phyloP scores from a whole-genome alignment of 2,329 filamentous ascomycete genomes.

The Ophiosphaerella narmari region DNA sequence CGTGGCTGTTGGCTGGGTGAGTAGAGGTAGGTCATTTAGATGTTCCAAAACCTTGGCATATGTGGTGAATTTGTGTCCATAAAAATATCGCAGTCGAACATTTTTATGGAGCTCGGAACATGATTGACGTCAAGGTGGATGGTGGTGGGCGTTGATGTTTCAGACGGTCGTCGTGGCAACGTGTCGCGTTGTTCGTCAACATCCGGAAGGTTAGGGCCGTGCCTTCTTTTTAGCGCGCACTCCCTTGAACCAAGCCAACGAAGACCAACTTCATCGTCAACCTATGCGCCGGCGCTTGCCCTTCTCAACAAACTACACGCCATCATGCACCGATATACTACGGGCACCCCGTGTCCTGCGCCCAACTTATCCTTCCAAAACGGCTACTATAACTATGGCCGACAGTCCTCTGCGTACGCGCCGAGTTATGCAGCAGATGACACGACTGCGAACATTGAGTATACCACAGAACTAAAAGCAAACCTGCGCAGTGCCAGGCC shows the following conservation, averaged over 20 bases:
- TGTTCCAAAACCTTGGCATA: too few relatives aligned
- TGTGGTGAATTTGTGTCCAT: too few relatives aligned
- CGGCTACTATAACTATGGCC: constrained; percentile 34
- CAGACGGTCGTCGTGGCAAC: too few relatives aligned
- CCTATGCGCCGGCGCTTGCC: constrained; percentile 25
- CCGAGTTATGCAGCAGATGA: constrained; percentile 38
- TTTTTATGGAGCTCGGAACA: too few relatives aligned
- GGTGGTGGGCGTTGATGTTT: too few relatives aligned
- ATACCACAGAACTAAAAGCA: constrained; percentile 43
- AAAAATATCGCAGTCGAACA: too few relatives aligned
- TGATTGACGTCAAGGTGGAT: too few relatives aligned
- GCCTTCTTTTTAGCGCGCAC: constrained; percentile 4
- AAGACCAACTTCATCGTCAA: constrained; percentile 2
- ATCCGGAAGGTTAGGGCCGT: too few relatives aligned
- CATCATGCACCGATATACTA: constrained; percentile 41
- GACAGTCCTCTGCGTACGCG: constrained; percentile 36
- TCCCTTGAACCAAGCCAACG: constrained; percentile 10
- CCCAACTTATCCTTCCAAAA: constrained; percentile 30
- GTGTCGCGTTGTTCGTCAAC: too few relatives aligned
- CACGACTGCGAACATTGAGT: constrained; percentile 46
- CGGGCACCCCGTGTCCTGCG: constrained; percentile 44
- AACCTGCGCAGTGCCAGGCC: constrained; percentile 38
- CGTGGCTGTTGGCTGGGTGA: too few relatives aligned
- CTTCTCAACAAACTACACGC: constrained; percentile 6
- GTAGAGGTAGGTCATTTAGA: too few relatives aligned